These are phyloP conservation scores for Botrytis hyacinthi DNA, from an alignment of 2,329 filamentous ascomycete species.

Conservation along the genomic window DNA sequence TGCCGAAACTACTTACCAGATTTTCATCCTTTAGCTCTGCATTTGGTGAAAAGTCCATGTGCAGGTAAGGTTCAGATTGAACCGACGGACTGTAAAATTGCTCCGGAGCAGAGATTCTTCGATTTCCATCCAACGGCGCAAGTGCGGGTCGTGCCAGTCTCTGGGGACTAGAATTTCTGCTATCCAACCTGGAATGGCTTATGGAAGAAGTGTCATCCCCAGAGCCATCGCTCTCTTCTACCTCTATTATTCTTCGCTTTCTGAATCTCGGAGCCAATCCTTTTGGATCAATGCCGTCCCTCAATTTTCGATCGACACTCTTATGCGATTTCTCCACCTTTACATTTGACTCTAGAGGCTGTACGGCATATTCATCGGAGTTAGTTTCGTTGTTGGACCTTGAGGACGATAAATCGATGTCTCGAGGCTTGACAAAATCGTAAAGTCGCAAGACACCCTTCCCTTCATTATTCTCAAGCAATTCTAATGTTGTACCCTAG, in stretches of 20 bases:
- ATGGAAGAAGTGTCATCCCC: not conserved
- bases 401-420: not conserved
- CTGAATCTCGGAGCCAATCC: slow-evolving; percentile 2
- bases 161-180: slow-evolving; percentile 8
- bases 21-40: not conserved
- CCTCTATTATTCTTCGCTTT: slow-evolving; percentile 15
- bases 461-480: slow-evolving; percentile 1
- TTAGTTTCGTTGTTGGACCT: slow-evolving; percentile 2
- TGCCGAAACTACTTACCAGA: not conserved
- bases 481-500: not conserved
- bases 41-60: not conserved
- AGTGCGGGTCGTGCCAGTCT: slow-evolving; percentile 7
- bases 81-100: slow-evolving; percentile 11
- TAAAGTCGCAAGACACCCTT: slow-evolving; percentile 5
- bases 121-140: slow-evolving; percentile 11
- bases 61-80: slow-evolving; percentile 2
- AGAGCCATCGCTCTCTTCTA: slow-evolving; percentile 16
- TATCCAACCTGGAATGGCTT: not conserved
- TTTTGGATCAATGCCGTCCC: slow-evolving; percentile 15
- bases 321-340: not conserved
- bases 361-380: not conserved
- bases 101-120: slow-evolving; percentile 2
- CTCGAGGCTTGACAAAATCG: slow-evolving; percentile 14
- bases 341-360: not conserved
- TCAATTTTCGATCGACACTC: slow-evolving; percentile 4